Base-by-base conservation (phyloP, 768 basidiomycete genomes). In the Stropharia rugosoannulata region DNA sequence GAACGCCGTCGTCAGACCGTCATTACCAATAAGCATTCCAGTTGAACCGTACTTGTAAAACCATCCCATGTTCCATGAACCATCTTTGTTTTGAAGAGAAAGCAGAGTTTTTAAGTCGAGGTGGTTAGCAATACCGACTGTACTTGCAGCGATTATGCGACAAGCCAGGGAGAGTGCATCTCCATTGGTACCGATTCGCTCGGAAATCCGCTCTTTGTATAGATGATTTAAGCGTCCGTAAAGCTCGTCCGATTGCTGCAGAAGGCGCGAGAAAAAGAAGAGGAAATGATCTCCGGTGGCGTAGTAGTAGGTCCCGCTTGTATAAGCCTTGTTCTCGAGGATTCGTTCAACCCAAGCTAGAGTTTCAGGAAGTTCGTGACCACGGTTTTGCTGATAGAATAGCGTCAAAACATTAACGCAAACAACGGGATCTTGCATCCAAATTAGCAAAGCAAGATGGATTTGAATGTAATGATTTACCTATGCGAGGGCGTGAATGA, bases 61-160 rank as follows among this genome's bases (percentile, higher is more conserved):
- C 80, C 81, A 83, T 1, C 84, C 76, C 8, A 70, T 70, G 19
- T 73, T 75, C 80, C 80, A 86, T 3, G 80, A 77, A 15, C 84
- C 84, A 59, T 85, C 83, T 55, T 78, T 78, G 53, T 69, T 70
- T 59, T 85, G 84, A 55, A 81, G 62, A 4, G 72, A 64, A 2
- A 80, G 71, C 7, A 86, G 73, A 16, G 67, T 62, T 7, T 72
- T 67, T 7, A 81, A 58, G 62, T 85, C 84, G 1, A 74, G 66
- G 13, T 76, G 69, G 60, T 80, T 69, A 25, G 64, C 60, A 15
- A 82, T 48, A 5, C 75, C 80, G 11, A 79, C 68, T 10, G 65
- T 68, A 1, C 71, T 65, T 39, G 78, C 77, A 1, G 75, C 76
- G 16, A 81, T 57, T 45, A 86, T 71, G 0, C 83, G 81, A 80